Base-by-base conservation (phyloP, 2,329 filamentous ascomycete genomes). In the Colletotrichum eleusines region DNA sequence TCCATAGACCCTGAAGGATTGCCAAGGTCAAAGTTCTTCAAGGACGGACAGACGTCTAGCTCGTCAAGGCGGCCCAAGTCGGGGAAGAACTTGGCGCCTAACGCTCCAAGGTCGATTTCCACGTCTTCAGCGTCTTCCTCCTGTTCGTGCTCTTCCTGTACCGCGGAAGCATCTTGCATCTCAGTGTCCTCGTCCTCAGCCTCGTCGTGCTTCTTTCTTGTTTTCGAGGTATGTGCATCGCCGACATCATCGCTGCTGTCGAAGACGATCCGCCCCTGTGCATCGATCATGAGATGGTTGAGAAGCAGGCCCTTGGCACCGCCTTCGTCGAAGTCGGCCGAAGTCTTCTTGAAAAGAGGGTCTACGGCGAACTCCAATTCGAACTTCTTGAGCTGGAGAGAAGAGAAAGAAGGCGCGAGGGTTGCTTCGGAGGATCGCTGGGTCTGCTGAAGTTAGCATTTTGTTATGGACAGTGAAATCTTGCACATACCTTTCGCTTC, bases 261-360 rank as follows among this genome's bases (percentile, higher is more conserved):
- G 78, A 99, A 99, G 6, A 99, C 95, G 73, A 99, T 99, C 44
- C 95, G 90, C 51, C 96, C 96, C 74, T 94, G 90, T 2, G 90
- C 89, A 80, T 99, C 96, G 74, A 99, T 98, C 78, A 95, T 94
- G n/a, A 99, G 86, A 81, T 99, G 95, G 78, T 99, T 99, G 40
- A 99, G 87, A 26, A 99, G 86, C 51, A 99, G 86, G 26, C 96
- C 96, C 81, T 98, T 99, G 67, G 96, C 96, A 67, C 96, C 96
- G 26, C 96, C 96, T 83, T 99, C 96, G 78, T 99, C 96, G 74
- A 99, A 99, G 83, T 99, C 96, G 53, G 96, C 96, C 7, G 95
- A 97, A 0, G 95, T 95, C 78, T 99, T 99, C 79, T 99, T 99
- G 88, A 99, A 99, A n/a, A 99, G 83, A 2, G 96, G 96, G 78